phyloP scores from a whole-genome alignment of 208 protist species.

The Leishmania mexicana region DNA sequence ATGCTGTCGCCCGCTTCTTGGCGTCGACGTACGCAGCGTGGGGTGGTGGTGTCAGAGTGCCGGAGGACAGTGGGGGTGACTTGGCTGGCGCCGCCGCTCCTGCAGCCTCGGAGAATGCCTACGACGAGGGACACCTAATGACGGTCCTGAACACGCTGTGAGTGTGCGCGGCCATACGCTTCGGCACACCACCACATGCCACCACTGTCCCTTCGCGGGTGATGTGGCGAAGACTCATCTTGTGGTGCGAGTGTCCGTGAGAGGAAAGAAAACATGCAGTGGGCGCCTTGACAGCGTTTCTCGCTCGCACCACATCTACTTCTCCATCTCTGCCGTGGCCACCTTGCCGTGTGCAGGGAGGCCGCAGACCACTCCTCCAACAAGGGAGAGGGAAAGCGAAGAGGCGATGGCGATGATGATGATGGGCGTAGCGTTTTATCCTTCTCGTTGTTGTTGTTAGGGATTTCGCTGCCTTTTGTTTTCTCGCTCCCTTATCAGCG shows the following conservation, averaged over 20 bases:
- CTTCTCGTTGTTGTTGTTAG: neutral
- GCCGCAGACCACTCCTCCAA: neutral
- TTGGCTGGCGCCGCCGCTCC: neutral
- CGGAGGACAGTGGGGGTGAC: neutral
- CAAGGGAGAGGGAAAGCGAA: neutral
- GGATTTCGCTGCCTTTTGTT: neutral
- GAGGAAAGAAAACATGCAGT: neutral
- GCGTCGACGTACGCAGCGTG: constrained; percentile 10
- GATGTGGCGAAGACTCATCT: neutral
- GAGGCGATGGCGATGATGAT: neutral
- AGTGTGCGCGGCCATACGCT: neutral
- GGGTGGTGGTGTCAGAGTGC: neutral
- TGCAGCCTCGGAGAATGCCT: neutral
- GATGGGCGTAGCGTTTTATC: neutral
- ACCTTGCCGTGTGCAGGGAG: neutral
- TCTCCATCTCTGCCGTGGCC: neutral
- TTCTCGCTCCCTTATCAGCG: neutral
- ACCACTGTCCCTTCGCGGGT: neutral
- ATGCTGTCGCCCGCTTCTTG: constrained; percentile 38
- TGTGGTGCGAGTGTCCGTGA: neutral
- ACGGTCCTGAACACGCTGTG: neutral
- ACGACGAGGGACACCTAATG: constrained; percentile 2
- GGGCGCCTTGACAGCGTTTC: neutral
- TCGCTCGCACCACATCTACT: neutral
- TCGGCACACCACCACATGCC: neutral